Percentiles rank a stretch among this genome's conserved stretches.
Evolutionary conservation across 805 yeast species (phyloP).

Genomic region (Candida golubevii): DNA sequence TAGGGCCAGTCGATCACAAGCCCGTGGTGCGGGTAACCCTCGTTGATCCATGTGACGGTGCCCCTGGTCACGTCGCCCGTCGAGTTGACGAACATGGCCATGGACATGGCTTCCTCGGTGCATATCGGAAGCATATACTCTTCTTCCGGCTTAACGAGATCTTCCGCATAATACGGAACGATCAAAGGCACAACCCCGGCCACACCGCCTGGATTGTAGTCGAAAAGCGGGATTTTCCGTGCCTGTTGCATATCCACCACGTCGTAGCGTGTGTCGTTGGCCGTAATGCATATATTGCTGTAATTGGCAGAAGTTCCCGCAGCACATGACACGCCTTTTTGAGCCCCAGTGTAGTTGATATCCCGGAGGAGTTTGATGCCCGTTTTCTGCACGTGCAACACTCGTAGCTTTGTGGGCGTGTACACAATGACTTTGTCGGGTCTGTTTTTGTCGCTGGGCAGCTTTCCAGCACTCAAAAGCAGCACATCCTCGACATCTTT

Average conservation of each 20-base stretch:
- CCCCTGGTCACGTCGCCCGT: constrained; percentile 41
- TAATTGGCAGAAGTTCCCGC: constrained; percentile 25
- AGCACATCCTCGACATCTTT: constrained; percentile 33
- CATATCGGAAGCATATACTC: constrained; percentile 33
- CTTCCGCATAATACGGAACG: constrained; percentile 13
- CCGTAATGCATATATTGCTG: constrained; percentile 30
- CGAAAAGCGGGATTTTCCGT: constrained; percentile 33
- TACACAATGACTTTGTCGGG: constrained; percentile 29
- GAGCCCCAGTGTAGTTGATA: constrained; percentile 27
- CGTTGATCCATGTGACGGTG: constrained; percentile 34
- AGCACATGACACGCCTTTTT: constrained; percentile 25
- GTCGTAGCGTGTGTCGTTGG: constrained; percentile 31
- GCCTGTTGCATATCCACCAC: constrained; percentile 33
- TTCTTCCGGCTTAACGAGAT: constrained; percentile 15
- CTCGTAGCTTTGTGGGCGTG: constrained; percentile 27
- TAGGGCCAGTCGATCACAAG: constrained; percentile 35
- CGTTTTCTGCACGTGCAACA: constrained; percentile 26
- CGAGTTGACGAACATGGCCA: constrained; percentile 39
- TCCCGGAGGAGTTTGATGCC: constrained; percentile 31
- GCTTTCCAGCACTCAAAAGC: constrained; percentile 16
- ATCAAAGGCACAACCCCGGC: constrained; percentile 8
- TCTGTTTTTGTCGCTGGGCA: constrained; percentile 5
- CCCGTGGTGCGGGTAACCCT: constrained; percentile 35
- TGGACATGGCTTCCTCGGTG: constrained; percentile 30
- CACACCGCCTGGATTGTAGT: constrained; percentile 18